Evolutionary conservation across 805 yeast species (phyloP).

Genomic region (Barnettozyma populi): DNA sequence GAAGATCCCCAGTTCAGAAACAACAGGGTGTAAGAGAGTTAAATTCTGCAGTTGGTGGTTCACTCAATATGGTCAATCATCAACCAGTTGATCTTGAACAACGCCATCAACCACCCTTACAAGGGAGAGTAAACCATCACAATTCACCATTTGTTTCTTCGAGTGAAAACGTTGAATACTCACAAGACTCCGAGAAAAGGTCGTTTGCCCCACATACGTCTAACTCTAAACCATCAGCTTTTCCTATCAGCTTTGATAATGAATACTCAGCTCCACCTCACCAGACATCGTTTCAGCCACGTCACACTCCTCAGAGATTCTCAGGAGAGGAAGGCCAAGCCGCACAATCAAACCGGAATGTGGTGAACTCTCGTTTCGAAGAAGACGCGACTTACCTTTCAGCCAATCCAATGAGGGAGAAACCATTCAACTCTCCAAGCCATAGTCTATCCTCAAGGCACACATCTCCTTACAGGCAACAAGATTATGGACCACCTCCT

Average conservation of each 20-base stretch:
- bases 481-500: constrained; percentile 7
- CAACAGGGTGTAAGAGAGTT: neutral
- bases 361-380: neutral
- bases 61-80: neutral
- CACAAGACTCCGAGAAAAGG: neutral
- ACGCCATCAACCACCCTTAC: neutral
- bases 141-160: too few species aligned
- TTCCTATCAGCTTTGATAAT: neutral
- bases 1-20: neutral
- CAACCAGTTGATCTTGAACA: neutral
- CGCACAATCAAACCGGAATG: neutral
- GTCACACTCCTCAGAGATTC: neutral
- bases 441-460: constrained; percentile 12
- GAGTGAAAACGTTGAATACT: too few species aligned
- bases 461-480: constrained; percentile 13
- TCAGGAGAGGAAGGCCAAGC: neutral
- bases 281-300: too few species aligned
- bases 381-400: neutral
- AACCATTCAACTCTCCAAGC: constrained; percentile 5
- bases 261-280: too few species aligned
- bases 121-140: too few species aligned
- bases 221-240: neutral
- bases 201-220: neutral
- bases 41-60: neutral
- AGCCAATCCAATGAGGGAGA: neutral